phyloP scores from a whole-genome alignment of 129 eudicot genomes.

The Saussurea involucrata region DNA sequence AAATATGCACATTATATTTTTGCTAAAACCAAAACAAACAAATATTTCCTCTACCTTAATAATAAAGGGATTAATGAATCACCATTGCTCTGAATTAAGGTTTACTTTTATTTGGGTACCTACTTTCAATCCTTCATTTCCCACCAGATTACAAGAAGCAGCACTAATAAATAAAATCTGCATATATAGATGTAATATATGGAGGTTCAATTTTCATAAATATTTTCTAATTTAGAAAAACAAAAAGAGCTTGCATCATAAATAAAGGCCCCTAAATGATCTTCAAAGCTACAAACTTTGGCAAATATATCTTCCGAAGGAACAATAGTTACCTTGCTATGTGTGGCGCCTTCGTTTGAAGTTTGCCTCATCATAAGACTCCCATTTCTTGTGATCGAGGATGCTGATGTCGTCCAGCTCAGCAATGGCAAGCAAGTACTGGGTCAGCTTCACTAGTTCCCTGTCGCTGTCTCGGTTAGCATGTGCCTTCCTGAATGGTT shows the following conservation, averaged over 20 bases:
- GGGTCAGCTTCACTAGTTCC: slow-evolving; percentile 91
- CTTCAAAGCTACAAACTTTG: slow-evolving; percentile 19
- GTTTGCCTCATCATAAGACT: slow-evolving; percentile 50
- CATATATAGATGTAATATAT: not conserved
- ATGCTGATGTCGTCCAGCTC: slow-evolving; percentile 82
- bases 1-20: no score
- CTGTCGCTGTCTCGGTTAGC: slow-evolving; percentile 72
- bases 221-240: not conserved
- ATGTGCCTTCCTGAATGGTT: slow-evolving; percentile 90
- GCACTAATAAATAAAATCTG: not conserved
- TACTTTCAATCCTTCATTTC: not conserved
- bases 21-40: no score
- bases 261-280: not conserved
- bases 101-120: no score
- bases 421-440: slow-evolving; percentile 86
- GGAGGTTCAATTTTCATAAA: not conserved
- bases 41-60: no score
- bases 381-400: slow-evolving; percentile 90
- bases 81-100: no score
- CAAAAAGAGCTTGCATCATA: slow-evolving; percentile 11
- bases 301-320: not conserved
- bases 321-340: slow-evolving; percentile 18
- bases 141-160: not conserved
- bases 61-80: no score
- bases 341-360: slow-evolving; percentile 69